Percentiles rank a stretch among this genome's conserved stretches.
These are phyloP conservation scores for Hymenoscyphus infarciens DNA, from an alignment of 2,329 filamentous ascomycete genomes.

Conservation along the genomic window DNA sequence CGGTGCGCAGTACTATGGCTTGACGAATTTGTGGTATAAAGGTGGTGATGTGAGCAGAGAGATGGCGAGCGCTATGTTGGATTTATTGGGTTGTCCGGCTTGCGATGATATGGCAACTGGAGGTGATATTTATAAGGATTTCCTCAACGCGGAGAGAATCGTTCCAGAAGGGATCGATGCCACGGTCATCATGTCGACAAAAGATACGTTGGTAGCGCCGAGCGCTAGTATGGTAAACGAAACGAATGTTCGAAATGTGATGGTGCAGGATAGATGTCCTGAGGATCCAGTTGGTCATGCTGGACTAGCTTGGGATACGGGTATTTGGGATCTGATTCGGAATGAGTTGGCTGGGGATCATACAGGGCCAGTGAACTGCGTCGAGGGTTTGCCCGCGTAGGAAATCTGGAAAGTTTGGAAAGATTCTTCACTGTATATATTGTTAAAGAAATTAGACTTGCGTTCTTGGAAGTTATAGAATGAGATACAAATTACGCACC, in stretches of 20 bases:
- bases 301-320: neutral
- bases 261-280: neutral
- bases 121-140: neutral
- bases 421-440: too few relatives aligned
- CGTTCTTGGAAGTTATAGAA: too few relatives aligned
- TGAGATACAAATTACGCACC: too few relatives aligned
- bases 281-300: neutral
- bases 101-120: conserved; percentile 1
- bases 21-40: neutral
- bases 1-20: neutral
- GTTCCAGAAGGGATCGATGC: neutral
- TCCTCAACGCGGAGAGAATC: neutral
- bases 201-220: neutral
- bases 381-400: neutral
- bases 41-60: neutral
- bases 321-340: neutral
- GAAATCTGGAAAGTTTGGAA: too few relatives aligned
- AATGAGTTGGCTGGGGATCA: neutral
- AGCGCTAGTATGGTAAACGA: neutral
- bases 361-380: neutral
- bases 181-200: neutral
- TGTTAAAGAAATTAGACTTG: too few relatives aligned
- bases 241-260: neutral
- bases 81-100: neutral
- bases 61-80: neutral